Conservation (phyloP, 805 yeast species). For the Cyberlindnera subsufficiens region DNA sequence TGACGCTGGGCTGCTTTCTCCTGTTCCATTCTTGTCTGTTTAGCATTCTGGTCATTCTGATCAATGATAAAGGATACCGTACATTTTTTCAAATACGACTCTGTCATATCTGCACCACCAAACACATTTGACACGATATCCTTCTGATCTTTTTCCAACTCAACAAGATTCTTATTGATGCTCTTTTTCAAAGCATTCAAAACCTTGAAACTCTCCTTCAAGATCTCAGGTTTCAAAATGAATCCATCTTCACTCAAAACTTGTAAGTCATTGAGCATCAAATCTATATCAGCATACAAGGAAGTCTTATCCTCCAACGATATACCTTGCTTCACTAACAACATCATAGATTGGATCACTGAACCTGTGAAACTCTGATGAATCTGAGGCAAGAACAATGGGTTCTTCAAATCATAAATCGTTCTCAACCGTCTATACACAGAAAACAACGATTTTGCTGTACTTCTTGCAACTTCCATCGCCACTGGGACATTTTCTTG, state of each 20-base stretch:
- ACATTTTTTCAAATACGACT: constrained; percentile 23
- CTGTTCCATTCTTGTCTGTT: constrained; percentile 5
- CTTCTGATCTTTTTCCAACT: constrained; percentile 23
- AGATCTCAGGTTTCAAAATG: constrained; percentile 22
- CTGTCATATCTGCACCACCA: constrained; percentile 27
- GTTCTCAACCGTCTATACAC: constrained; percentile 24
- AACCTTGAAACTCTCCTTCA: constrained; percentile 24
- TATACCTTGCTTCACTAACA: constrained; percentile 19
- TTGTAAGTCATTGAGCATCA: constrained; percentile 22
- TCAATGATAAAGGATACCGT: constrained; percentile 24
- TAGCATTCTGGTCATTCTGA: constrained; percentile 3
- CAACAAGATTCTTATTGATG: constrained; percentile 21
- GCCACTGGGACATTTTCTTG: constrained; percentile 24
- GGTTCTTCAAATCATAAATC: constrained; percentile 19
- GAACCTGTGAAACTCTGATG: constrained; percentile 29
- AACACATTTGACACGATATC: constrained; percentile 26
- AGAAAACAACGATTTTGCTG: constrained; percentile 22
- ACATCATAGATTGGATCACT: constrained; percentile 27
- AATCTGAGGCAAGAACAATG: constrained; percentile 26
- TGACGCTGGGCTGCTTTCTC: constrained; percentile 1
- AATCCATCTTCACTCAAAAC: constrained; percentile 19
- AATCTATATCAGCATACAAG: constrained; percentile 21
- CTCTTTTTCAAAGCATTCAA: constrained; percentile 20
- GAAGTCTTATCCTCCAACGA: constrained; percentile 16
- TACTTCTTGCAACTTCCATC: constrained; percentile 22